Conservation (phyloP, 2,329 filamentous ascomycete species). For the Taxawa tesnikishii region DNA sequence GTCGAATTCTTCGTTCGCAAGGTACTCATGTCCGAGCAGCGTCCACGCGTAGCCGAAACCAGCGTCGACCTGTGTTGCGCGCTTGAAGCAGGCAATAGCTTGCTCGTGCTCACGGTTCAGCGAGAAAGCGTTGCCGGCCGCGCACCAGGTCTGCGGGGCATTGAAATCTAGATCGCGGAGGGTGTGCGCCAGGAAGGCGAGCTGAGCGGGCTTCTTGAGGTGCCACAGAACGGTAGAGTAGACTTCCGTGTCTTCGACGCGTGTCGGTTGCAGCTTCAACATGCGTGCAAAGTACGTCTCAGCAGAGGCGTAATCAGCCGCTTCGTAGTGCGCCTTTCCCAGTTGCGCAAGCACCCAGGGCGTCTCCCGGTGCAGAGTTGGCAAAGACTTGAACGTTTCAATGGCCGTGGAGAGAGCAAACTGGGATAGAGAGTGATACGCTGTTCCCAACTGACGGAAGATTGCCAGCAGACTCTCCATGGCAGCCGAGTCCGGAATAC, state of each 20-base stretch:
- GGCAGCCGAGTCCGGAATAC: slow-evolving; percentile 49
- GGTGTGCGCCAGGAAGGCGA: slow-evolving; percentile 86
- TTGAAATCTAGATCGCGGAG: slow-evolving; percentile 77
- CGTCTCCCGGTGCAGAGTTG: slow-evolving; percentile 68
- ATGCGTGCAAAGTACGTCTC: slow-evolving; percentile 77
- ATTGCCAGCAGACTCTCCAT: slow-evolving; percentile 67
- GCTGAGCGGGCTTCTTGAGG: slow-evolving; percentile 77
- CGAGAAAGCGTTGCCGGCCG: slow-evolving; percentile 88
- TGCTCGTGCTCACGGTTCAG: slow-evolving; percentile 87
- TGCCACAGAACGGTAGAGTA: slow-evolving; percentile 99
- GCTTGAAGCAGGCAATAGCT: slow-evolving; percentile 85
- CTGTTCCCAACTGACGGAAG: slow-evolving; percentile 68
- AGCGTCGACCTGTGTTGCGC: slow-evolving; percentile 80
- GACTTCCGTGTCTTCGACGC: slow-evolving; percentile 90
- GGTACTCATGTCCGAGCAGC: slow-evolving; percentile 88
- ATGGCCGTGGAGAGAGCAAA: slow-evolving; percentile 72
- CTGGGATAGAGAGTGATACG: slow-evolving; percentile 64
- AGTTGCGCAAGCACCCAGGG: slow-evolving; percentile 89
- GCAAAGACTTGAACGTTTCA: slow-evolving; percentile 58
- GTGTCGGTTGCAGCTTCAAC: slow-evolving; percentile 65
- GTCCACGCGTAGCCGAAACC: slow-evolving; percentile 94
- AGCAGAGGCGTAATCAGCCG: slow-evolving; percentile 72
- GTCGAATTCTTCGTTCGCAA: slow-evolving; percentile 93
- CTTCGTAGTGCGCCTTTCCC: slow-evolving; percentile 83
- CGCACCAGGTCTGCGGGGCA: slow-evolving; percentile 92